Evolutionary conservation across 2,329 filamentous ascomycete genomes (phyloP).

Genomic region (Claviceps fusiformis): DNA sequence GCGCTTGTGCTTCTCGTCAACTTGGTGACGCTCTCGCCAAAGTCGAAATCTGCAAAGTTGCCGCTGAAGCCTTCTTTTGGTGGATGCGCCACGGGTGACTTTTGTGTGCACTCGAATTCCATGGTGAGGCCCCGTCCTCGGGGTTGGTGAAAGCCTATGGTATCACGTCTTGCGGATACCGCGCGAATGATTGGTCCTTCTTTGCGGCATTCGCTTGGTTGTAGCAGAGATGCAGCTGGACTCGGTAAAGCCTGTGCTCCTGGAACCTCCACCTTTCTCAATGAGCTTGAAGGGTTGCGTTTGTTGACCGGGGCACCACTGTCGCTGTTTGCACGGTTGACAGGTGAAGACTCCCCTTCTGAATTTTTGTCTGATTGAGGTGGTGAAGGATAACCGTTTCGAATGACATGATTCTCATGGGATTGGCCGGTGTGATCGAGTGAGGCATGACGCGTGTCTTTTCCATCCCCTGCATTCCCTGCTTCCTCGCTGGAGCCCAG

Average conservation of each 20-base stretch:
- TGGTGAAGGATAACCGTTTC: slow-evolving; percentile 22
- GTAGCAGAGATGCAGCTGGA: slow-evolving; percentile 24
- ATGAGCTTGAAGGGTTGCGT: slow-evolving; percentile 12
- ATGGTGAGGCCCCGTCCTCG: slow-evolving; percentile 35
- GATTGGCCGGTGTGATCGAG: neutral
- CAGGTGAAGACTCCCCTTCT: slow-evolving; percentile 11
- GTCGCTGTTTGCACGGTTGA: slow-evolving; percentile 5
- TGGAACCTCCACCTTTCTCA: slow-evolving; percentile 14
- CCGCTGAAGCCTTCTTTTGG: slow-evolving; percentile 22
- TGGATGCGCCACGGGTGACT: slow-evolving; percentile 9
- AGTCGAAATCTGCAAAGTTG: slow-evolving; percentile 26
- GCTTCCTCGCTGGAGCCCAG: slow-evolving; percentile 15
- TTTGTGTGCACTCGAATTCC: slow-evolving; percentile 15
- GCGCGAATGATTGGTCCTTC: slow-evolving; percentile 31
- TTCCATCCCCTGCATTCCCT: too few relatives aligned
- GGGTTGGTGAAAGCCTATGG: slow-evolving; percentile 30
- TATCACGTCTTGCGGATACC: slow-evolving; percentile 37
- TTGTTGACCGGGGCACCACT: slow-evolving; percentile 10
- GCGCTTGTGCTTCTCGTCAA: slow-evolving; percentile 1
- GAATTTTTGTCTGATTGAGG: slow-evolving; percentile 21
- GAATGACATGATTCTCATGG: neutral
- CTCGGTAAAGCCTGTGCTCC: slow-evolving; percentile 23
- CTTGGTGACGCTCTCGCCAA: slow-evolving; percentile 18
- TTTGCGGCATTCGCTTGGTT: slow-evolving; percentile 25
- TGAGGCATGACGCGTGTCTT: neutral